Percentiles rank a stretch among this genome's conserved stretches.
Evolutionary conservation across 2,329 filamentous ascomycete genomes (phyloP).

Genomic region (Cordyceps pruinosa): DNA sequence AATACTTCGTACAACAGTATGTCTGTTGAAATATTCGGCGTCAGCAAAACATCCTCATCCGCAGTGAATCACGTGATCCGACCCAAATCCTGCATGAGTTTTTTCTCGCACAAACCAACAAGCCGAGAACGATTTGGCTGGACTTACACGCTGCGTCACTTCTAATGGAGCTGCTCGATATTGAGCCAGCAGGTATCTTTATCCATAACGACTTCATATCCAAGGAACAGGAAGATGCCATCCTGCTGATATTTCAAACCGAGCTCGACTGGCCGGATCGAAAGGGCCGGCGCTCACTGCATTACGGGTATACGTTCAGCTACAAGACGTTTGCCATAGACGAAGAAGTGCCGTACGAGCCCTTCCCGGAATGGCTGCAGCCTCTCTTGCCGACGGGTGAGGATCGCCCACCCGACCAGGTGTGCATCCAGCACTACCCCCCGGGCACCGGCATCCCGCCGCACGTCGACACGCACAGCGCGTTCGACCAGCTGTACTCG

Average conservation of each 20-base stretch:
- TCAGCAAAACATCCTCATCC: neutral
- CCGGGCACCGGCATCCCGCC: constrained; percentile 54
- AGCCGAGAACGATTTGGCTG: neutral
- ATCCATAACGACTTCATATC: constrained; percentile 37
- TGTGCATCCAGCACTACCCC: constrained; percentile 54
- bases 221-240: constrained; percentile 31
- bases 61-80: neutral
- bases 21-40: neutral
- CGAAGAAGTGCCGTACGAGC: constrained; percentile 39
- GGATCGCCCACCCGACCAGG: constrained; percentile 43
- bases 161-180: constrained; percentile 6
- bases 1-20: neutral
- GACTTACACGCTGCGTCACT: neutral
- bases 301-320: constrained; percentile 52
- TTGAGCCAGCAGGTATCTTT: constrained; percentile 25
- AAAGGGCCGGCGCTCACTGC: constrained; percentile 40
- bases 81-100: neutral
- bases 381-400: constrained; percentile 38
- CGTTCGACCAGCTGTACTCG: constrained; percentile 39
- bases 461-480: constrained; percentile 51
- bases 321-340: constrained; percentile 53
- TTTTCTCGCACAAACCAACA: neutral
- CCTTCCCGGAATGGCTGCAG: constrained; percentile 44
- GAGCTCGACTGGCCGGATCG: constrained; percentile 41
- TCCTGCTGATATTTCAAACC: constrained; percentile 36